Conservation (phyloP, 805 yeast genomes). For the Barnettozyma salicaria region DNA sequence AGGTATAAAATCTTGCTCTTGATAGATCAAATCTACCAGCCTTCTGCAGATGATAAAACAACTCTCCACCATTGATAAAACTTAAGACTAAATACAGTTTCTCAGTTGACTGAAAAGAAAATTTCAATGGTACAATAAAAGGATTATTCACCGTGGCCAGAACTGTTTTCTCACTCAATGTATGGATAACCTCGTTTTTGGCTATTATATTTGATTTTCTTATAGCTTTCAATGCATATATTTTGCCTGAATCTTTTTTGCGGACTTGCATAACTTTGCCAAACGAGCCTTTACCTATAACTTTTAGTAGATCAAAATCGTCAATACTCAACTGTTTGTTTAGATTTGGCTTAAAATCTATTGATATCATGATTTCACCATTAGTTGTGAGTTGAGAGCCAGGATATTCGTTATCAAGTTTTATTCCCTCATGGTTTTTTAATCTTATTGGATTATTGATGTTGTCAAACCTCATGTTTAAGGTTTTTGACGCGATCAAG, state of each 20-base stretch:
- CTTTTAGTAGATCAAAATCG: conserved; percentile 89
- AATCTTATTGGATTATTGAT: conserved; percentile 48
- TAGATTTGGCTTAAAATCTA: conserved; percentile 63
- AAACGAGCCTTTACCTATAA: conserved; percentile 95
- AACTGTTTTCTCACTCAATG: conserved; percentile 93
- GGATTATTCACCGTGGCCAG: conserved; percentile 90
- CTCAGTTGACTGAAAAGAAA: conserved; percentile 95
- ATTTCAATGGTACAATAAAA: conserved; percentile 92
- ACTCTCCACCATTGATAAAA: conserved; percentile 94
- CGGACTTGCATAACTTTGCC: conserved; percentile 99
- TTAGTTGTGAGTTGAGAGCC: conserved; percentile 14
- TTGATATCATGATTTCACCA: conserved; percentile 55
- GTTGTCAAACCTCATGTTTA: conserved; percentile 51
- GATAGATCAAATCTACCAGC: conserved; percentile 86
- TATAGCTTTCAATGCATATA: conserved; percentile 90
- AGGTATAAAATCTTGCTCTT: conserved; percentile 88
- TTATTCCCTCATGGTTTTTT: conserved; percentile 57
- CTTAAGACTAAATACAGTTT: conserved; percentile 85
- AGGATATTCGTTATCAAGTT: conserved; percentile 30
- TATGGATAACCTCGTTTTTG: conserved; percentile 91
- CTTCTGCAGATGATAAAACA: conserved; percentile 88
- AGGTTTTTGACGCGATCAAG: conserved; percentile 63
- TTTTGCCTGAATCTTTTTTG: conserved; percentile 89
- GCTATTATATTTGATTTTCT: conserved; percentile 93
- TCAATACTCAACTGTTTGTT: conserved; percentile 75